These are phyloP conservation scores for Fraxinus excelsior DNA, from an alignment of 257 asterid species.

Conservation along the genomic window DNA sequence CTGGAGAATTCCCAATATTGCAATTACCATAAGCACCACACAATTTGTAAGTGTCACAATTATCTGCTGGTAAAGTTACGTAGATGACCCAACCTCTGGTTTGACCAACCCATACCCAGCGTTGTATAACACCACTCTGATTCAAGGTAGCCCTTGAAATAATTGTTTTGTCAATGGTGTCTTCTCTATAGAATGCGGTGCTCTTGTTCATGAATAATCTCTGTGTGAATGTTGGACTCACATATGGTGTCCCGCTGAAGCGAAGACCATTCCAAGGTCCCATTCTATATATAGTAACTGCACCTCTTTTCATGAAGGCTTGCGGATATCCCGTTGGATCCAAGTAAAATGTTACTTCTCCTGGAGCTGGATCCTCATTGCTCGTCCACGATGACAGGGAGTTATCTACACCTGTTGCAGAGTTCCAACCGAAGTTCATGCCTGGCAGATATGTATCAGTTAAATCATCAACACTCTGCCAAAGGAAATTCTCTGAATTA, in stretches of 20 bases:
- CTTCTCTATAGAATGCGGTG: slow-evolving; percentile 24
- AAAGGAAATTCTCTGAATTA: slow-evolving; percentile 35
- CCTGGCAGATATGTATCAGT: slow-evolving; percentile 42
- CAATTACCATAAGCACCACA: slow-evolving; percentile 37
- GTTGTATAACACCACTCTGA: slow-evolving; percentile 30
- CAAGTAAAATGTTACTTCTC: slow-evolving; percentile 21
- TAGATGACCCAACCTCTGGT: slow-evolving; percentile 31
- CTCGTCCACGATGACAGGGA: slow-evolving; percentile 42
- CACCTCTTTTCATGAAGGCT: slow-evolving; percentile 6
- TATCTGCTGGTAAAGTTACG: slow-evolving; percentile 32
- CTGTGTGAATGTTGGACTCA: slow-evolving; percentile 18
- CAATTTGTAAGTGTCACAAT: slow-evolving; percentile 27
- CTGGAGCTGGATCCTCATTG: slow-evolving; percentile 41
- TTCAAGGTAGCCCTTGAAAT: slow-evolving; percentile 26
- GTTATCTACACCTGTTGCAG: slow-evolving; percentile 29
- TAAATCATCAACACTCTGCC: slow-evolving; percentile 59
- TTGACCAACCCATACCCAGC: slow-evolving; percentile 30
- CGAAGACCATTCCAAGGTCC: slow-evolving; percentile 48
- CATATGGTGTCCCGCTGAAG: slow-evolving; percentile 34
- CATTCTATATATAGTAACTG: slow-evolving; percentile 18
- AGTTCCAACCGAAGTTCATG: slow-evolving; percentile 43
- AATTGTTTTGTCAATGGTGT: slow-evolving; percentile 17
- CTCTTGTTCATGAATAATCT: slow-evolving; percentile 21
- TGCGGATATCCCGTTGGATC: slow-evolving; percentile 47
- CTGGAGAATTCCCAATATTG: slow-evolving; percentile 14